These are phyloP conservation scores for Maudiozyma turicensis DNA, from an alignment of 805 yeast genomes.

Conservation along the genomic window DNA sequence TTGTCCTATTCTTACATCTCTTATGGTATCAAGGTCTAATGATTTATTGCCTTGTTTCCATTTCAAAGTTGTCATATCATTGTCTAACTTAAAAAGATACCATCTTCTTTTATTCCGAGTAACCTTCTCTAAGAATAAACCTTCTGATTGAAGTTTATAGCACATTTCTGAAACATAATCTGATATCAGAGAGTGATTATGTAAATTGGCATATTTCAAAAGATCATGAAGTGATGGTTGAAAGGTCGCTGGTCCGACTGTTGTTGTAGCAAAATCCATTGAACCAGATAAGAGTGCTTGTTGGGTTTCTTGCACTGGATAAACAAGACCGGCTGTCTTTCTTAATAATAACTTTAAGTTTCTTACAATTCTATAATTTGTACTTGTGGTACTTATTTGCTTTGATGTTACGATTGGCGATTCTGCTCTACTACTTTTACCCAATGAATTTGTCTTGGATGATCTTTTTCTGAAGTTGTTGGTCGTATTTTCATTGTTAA, in stretches of 20 bases:
- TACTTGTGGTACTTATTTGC: not conserved
- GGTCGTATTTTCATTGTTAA: not conserved
- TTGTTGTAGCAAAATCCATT: not conserved
- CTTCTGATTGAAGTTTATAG: constrained; percentile 9
- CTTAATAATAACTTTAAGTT: constrained; percentile 1
- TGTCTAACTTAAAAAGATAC: constrained; percentile 17
- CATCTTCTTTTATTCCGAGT: constrained; percentile 23
- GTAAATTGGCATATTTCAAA: constrained; percentile 5
- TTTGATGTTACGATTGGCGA: not conserved
- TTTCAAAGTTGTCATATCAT: constrained; percentile 12
- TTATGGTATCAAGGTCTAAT: constrained; percentile 25
- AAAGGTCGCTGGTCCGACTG: constrained; percentile 20
- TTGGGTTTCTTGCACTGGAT: not conserved
- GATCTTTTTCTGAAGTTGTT: not conserved
- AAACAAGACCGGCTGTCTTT: constrained; percentile 2
- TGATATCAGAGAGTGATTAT: constrained; percentile 3
- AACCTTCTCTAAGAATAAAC: constrained; percentile 20
- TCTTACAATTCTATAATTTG: not conserved
- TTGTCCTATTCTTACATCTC: constrained; percentile 38
- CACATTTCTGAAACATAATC: constrained; percentile 7
- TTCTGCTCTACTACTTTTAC: not conserved
- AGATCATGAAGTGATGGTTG: constrained; percentile 14
- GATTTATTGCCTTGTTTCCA: constrained; percentile 25
- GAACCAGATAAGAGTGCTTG: not conserved
- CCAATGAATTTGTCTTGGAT: not conserved